Evolutionary conservation across 768 basidiomycete species (phyloP).

Genomic region (Trametes elegans): DNA sequence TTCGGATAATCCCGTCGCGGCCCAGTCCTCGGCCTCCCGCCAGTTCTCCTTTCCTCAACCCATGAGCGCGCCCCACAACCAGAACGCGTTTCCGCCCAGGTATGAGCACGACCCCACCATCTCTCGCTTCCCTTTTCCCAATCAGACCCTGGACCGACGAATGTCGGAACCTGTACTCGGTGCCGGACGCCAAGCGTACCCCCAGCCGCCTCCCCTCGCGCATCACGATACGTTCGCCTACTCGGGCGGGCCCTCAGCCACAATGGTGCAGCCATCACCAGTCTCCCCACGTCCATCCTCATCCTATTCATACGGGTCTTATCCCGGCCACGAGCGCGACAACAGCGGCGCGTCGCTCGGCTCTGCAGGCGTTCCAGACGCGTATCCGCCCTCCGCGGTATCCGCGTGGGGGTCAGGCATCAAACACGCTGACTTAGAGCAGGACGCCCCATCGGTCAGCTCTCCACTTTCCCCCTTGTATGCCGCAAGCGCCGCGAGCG

Average conservation of each 20-base stretch:
- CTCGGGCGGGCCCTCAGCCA: slow-evolving; percentile 5
- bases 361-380: slow-evolving; percentile 5
- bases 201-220: slow-evolving; percentile 12
- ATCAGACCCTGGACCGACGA: slow-evolving; percentile 52
- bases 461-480: slow-evolving; percentile 23
- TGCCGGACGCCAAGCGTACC: slow-evolving; percentile 13
- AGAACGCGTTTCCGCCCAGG: slow-evolving; percentile 17
- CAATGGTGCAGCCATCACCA: slow-evolving; percentile 13
- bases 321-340: slow-evolving; percentile 17
- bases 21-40: slow-evolving; percentile 13
- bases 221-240: slow-evolving; percentile 15
- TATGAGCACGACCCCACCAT: slow-evolving; percentile 2
- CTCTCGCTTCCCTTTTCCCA: slow-evolving; percentile 10
- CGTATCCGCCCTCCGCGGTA: slow-evolving; percentile 5
- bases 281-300: slow-evolving; percentile 20
- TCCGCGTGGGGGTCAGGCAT: slow-evolving; percentile 5
- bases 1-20: slow-evolving; percentile 1
- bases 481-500: slow-evolving; percentile 19
- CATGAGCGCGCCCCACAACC: slow-evolving; percentile 23
- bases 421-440: slow-evolving; percentile 21
- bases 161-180: slow-evolving; percentile 61
- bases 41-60: slow-evolving; percentile 17
- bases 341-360: slow-evolving; percentile 16
- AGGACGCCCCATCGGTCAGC: slow-evolving; percentile 12
- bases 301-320: slow-evolving; percentile 15